These are phyloP conservation scores for Entrophospora sp. DNA, from an alignment of 192 early-diverging fungal genomes.

Conservation along the genomic window DNA sequence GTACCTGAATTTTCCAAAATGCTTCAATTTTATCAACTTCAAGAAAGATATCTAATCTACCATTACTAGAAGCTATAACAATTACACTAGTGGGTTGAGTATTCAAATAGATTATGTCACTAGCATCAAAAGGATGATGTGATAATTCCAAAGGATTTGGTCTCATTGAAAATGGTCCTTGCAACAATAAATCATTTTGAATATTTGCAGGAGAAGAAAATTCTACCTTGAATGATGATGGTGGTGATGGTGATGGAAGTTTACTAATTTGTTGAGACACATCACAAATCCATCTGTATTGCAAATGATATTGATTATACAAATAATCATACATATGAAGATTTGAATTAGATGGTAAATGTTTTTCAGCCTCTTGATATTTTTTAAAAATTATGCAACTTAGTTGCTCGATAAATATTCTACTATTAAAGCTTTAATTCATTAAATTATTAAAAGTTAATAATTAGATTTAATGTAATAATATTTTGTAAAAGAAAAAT, in stretches of 20 bases:
- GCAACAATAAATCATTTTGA: constrained; percentile 20
- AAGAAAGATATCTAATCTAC: constrained; percentile 53
- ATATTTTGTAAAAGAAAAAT: neutral
- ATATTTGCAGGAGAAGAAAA: constrained; percentile 18
- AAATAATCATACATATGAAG: too few species aligned
- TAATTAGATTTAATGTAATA: neutral
- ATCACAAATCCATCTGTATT: too few species aligned
- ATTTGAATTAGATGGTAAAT: too few species aligned
- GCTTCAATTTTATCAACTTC: constrained; percentile 38
- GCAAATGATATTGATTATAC: too few species aligned
- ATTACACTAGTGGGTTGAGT: constrained; percentile 42
- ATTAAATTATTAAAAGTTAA: constrained; percentile 18
- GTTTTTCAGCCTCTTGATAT: too few species aligned
- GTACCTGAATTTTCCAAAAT: constrained; percentile 25
- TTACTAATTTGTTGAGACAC: too few species aligned
- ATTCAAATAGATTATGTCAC: constrained; percentile 40
- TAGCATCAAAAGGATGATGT: constrained; percentile 9
- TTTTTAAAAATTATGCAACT: too few species aligned
- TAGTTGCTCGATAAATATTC: too few species aligned
- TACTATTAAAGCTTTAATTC: constrained; percentile 18
- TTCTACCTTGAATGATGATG: too few species aligned
- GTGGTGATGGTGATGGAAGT: too few species aligned
- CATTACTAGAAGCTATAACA: constrained; percentile 49
- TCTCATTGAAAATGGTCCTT: constrained; percentile 45
- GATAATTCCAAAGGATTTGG: constrained; percentile 32